A percentile compares a stretch with the other conserved stretches of the same genome.
These are phyloP conservation scores for Tieghemiomyces parasiticus DNA, from an alignment of 192 early-diverging fungal genomes.

Conservation along the genomic window DNA sequence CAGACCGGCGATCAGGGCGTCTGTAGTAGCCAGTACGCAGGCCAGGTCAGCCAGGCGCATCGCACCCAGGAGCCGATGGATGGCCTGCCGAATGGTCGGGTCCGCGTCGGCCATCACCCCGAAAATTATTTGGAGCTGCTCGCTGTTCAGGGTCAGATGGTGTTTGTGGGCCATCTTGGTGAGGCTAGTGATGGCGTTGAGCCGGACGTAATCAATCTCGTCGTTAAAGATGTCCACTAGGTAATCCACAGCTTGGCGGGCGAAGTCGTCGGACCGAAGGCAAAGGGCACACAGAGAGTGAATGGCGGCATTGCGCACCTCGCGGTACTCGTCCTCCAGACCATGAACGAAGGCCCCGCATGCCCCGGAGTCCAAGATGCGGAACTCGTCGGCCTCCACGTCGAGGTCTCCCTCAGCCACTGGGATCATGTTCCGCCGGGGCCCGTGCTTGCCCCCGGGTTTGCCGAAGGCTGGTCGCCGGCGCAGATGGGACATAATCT, in stretches of 20 bases:
- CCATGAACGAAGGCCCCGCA: slow-evolving; percentile 94
- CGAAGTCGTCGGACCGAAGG: slow-evolving; percentile 51
- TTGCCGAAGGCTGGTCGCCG: slow-evolving; percentile 19
- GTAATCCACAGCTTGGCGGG: slow-evolving; percentile 56
- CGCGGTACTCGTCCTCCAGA: slow-evolving; percentile 86
- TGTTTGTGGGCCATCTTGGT: slow-evolving; percentile 44
- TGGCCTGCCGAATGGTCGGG: slow-evolving; percentile 40
- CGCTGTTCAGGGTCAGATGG: slow-evolving; percentile 41
- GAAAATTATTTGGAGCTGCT: slow-evolving; percentile 49
- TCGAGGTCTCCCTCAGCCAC: slow-evolving; percentile 51
- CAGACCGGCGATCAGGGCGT: slow-evolving; percentile 43
- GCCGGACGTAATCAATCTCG: slow-evolving; percentile 70
- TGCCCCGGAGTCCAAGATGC: slow-evolving; percentile 61
- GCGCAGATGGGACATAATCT: slow-evolving; percentile 54
- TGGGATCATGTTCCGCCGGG: slow-evolving; percentile 24
- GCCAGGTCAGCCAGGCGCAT: slow-evolving; percentile 18
- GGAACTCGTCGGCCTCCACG: slow-evolving; percentile 48
- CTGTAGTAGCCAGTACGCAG: slow-evolving; percentile 33
- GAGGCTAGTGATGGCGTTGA: slow-evolving; percentile 65
- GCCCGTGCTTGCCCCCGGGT: slow-evolving; percentile 9
- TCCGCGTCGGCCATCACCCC: slow-evolving; percentile 67
- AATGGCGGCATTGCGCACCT: slow-evolving; percentile 74
- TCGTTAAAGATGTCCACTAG: slow-evolving; percentile 98
- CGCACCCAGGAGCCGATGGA: slow-evolving; percentile 62
- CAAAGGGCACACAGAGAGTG: slow-evolving; percentile 70